Base-by-base conservation (phyloP, 305 asterid genomes). In the Petunia hybrid region DNA sequence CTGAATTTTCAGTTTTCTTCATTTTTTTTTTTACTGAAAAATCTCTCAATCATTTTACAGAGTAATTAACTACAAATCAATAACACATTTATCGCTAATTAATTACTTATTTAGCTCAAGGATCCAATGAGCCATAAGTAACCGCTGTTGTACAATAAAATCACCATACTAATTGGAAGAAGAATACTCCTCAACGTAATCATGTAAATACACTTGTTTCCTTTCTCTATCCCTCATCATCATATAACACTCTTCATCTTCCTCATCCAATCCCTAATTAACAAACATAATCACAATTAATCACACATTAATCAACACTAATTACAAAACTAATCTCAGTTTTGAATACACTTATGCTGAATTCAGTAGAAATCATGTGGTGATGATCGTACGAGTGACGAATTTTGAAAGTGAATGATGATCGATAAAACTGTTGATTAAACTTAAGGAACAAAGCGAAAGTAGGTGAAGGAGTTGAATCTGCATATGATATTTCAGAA, bases 81-180 rank as follows among this genome's bases (percentile, higher is more conserved):
- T 61, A 61, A 13, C 78, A 51, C 63, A 35, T 73, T 73, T 63
- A 51, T 6, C 46, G 2, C 40, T 53, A 67, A 78, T 22, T 45
- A 85, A 94, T 22, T 22, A 22, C 31, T 22, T 22, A 22, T 22
- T 22, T 22, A 22, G 98, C 98, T 94, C 97, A 78, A 94, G 85
- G 82, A 95, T 95, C 99, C 98, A 94, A 85, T 94, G 96, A 79
- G 92, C 97, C 99, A 95, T 94, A 42, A 83, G 88, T 55, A 89
- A 80, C 74, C 98, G 97, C 80, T 95, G 97, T 89, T 94, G 95
- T 85, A 92, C 86, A 83, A 95, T 86, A 76, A 91, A 90, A 45
- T 91, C 91, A 22, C 98, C 98, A 60, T 81, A 87, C 75, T 85
- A 89, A 38, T 93, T 91, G 64, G 84, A 39, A 76, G 86, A 86